Base-by-base conservation (phyloP, 108 stramenopile species). In the Nitzschia sp. region DNA sequence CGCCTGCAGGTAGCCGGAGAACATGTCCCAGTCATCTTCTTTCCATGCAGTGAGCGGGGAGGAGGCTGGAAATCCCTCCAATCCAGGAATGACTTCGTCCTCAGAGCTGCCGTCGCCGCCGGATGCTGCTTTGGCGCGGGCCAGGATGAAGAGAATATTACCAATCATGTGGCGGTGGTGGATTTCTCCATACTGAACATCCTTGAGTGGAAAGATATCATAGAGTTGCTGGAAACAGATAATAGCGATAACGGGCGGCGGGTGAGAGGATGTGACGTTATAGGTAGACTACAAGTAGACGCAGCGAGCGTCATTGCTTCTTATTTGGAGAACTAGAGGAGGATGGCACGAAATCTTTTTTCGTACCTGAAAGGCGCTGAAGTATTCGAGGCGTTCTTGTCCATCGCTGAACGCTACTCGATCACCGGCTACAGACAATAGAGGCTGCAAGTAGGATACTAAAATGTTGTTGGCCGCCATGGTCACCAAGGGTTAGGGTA, bases 1-100 rank as follows among this genome's bases (percentile, higher is more conserved):
- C 16, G 26, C 45, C n/a, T 1, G 3, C 3, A 72, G 44, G 26
- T 29, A 31, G 1, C 29, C 25, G 56, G 47, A 30, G n/a, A 72
- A 72, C 2, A 2, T n/a, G 19, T 9, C 38, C 71, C 62, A 72
- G 41, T 72, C 71, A 6, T 45, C 0, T 21, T 34, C n/a, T 25
- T 23, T 48, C 71, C 71, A 72, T 0, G 60, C 22, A 36, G 15
- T 11, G 0, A 72, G 38, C 3, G 63, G 41, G 29, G 21, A 45
- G 41, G 27, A 8, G 19, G 63, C 26, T 34, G 29, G 26, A 30
- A 4, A 4, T 1, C 15, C 28, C 0, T 44, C 56, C 25, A 25
- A 19, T 15, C 1, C 6, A 34, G 8, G n/a, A 13, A 22, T 41
- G 11, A 19, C 0, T 1, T 36, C 6, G 26, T 44, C 21, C 13